A percentile compares a stretch with the other conserved stretches of the same genome.
Evolutionary conservation across 805 yeast species (phyloP).

Genomic region (Teunomyces atbi): DNA sequence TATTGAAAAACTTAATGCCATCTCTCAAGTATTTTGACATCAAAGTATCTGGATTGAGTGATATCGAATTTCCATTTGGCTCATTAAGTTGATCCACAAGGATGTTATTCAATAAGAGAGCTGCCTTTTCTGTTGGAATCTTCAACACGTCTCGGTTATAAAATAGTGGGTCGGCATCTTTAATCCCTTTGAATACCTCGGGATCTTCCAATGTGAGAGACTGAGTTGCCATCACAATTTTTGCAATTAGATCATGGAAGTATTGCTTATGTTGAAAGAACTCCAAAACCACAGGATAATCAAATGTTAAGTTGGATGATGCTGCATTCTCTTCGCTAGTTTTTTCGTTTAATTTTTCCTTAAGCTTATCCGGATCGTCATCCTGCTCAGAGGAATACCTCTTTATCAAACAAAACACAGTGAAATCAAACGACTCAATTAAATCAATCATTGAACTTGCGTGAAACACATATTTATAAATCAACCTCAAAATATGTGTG

Average conservation of each 20-base stretch:
- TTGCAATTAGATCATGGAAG: conserved; percentile 58
- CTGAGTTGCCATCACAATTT: conserved; percentile 66
- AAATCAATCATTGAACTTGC: conserved; percentile 50
- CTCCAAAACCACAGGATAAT: conserved; percentile 60
- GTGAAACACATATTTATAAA: conserved; percentile 52
- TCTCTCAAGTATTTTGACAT: conserved; percentile 38
- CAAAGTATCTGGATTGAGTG: conserved; percentile 38
- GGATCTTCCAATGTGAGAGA: conserved; percentile 71
- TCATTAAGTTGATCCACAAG: conserved; percentile 48
- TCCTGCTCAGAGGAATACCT: conserved; percentile 22
- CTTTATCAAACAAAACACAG: conserved; percentile 48
- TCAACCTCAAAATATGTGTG: conserved; percentile 49
- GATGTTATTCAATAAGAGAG: conserved; percentile 45
- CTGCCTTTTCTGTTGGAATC: conserved; percentile 48
- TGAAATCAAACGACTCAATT: conserved; percentile 61
- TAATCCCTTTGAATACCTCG: conserved; percentile 64
- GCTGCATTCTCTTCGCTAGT: conserved; percentile 1
- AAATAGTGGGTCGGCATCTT: conserved; percentile 50
- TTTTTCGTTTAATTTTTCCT: conserved; percentile 6
- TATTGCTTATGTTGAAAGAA: conserved; percentile 74
- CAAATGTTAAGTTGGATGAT: conserved; percentile 31
- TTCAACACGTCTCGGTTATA: conserved; percentile 38
- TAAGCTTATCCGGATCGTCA: conserved; percentile 13
- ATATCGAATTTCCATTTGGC: conserved; percentile 30
- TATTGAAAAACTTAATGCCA: conserved; percentile 32